These are phyloP conservation scores for Aspergillus udagawae DNA, from an alignment of 2,329 filamentous ascomycete genomes.

Conservation along the genomic window DNA sequence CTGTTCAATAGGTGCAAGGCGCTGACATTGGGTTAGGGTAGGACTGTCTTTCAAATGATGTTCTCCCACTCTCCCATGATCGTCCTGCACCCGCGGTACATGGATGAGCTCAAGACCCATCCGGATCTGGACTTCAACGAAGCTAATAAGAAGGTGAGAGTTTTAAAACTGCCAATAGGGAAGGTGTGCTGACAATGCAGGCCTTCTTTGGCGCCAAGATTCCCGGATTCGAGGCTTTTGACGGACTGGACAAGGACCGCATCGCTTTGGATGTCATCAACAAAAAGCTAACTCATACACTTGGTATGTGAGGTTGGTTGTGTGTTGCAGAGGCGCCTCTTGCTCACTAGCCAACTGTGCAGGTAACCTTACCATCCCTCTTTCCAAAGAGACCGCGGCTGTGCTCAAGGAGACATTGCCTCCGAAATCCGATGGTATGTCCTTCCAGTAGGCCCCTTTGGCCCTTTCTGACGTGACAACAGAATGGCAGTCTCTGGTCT, in stretches of 20 bases:
- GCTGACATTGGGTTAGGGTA: slow-evolving; percentile 14
- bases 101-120: slow-evolving; percentile 31
- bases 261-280: slow-evolving; percentile 23
- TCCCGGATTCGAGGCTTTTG: slow-evolving; percentile 29
- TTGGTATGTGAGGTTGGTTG: slow-evolving; percentile 17
- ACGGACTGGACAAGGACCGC: slow-evolving; percentile 7
- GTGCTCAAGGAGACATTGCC: slow-evolving; percentile 20
- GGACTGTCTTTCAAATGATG: slow-evolving; percentile 26
- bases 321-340: background rate
- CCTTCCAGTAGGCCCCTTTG: background rate
- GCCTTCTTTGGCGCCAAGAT: slow-evolving; percentile 27
- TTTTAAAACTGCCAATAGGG: background rate
- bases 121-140: slow-evolving; percentile 25
- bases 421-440: slow-evolving; percentile 22
- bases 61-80: slow-evolving; percentile 19
- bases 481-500: slow-evolving; percentile 54
- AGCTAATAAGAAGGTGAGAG: slow-evolving; percentile 19
- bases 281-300: slow-evolving; percentile 28
- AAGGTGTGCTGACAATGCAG: slow-evolving; percentile 13
- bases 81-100: slow-evolving; percentile 27
- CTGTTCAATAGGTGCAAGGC: background rate
- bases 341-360: background rate
- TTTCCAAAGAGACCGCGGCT: slow-evolving; percentile 24
- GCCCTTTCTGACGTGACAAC: slow-evolving; percentile 6
- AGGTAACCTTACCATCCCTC: slow-evolving; percentile 23